Evolutionary conservation across 2,329 filamentous ascomycete genomes (phyloP), one percentile per base, ranked within the genome.

Genomic region (Verticillium tricorpus): DNA sequence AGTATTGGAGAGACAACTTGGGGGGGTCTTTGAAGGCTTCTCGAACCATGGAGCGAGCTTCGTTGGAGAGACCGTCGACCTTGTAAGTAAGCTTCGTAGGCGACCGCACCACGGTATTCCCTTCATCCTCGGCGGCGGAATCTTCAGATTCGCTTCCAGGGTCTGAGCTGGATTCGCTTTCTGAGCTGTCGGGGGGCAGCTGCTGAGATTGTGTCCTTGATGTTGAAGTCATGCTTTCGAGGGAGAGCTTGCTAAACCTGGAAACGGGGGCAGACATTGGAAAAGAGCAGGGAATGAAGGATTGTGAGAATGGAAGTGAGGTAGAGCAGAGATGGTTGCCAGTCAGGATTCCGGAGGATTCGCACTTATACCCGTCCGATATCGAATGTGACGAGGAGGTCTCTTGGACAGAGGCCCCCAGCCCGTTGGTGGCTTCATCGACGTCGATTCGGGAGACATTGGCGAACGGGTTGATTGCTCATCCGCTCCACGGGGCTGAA

Each of bases 1-100:
- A 85, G 60, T 77, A 77, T 65, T 84, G 78, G 7, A 86, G 71
- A 0, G 77, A 73, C 62, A 86, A 78, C 62, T 76, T 76, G 2
- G 82, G 80, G 0, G 82, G 78, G 12, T 82, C 77, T 35, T 72
- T 73, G 64, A 84, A 81, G 28, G 79, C 73, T 57, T 80, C 77
- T 17, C 78, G 74, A 9, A 84, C 74, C 2, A 71, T 67, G 7
- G 72, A 67, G 58, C 76, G 76, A 0, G 74, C 74, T 22, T 72
- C 70, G 2, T 71, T 68, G 0, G 76, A 68, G 1, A 82, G 76
- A 11, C 71, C 68, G n/a, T 74, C 73, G 57, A 81, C 68, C 37
- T 69, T 70, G 67, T 82, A 81, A 19, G 68, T 70, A 17, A 81
- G 73, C 31, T 73, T 73, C 1, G 77, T 69, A 0, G 78, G 77